A percentile compares a stretch with the other conserved stretches of the same genome.
Conservation (phyloP, 2,329 filamentous ascomycete genomes). For the Trichoderma oligosporum region DNA sequence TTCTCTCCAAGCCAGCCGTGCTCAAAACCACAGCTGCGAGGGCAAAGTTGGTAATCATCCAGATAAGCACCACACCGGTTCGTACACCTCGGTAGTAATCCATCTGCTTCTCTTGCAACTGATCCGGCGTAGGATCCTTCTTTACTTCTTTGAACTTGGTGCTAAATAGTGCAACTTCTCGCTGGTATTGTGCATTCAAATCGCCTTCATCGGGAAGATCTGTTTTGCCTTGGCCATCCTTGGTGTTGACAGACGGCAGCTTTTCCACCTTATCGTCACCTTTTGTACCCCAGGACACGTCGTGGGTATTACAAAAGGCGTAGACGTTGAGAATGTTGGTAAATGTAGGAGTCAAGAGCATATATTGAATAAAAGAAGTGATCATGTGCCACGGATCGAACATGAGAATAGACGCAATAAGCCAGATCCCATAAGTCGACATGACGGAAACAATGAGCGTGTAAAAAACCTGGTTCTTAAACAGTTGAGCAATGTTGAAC, state of each 20-base stretch:
- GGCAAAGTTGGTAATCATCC: constrained; percentile 95
- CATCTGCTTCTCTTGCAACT: constrained; percentile 78
- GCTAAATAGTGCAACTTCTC: constrained; percentile 71
- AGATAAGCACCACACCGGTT: constrained; percentile 83
- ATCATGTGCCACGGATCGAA: constrained; percentile 99
- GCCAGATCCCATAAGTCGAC: constrained; percentile 90
- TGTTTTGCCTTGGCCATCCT: constrained; percentile 86
- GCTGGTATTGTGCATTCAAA: constrained; percentile 90
- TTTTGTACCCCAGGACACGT: constrained; percentile 97
- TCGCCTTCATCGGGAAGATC: constrained; percentile 94
- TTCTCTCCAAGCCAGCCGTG: constrained; percentile 73
- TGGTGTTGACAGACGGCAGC: constrained; percentile 80
- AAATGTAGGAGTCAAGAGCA: constrained; percentile 91
- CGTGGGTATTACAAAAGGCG: constrained; percentile 97
- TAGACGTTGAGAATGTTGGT: constrained; percentile 99
- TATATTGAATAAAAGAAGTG: constrained; percentile 91
- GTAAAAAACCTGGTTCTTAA: constrained; percentile 86
- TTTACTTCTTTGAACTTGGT: constrained; percentile 71
- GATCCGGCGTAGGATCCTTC: constrained; percentile 51
- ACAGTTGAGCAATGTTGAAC: constrained; percentile 69
- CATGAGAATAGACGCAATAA: constrained; percentile 88
- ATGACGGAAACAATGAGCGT: constrained; percentile 88
- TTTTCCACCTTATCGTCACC: constrained; percentile 95
- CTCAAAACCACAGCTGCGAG: constrained; percentile 83
- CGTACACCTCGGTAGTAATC: constrained; percentile 98